Conservation (phyloP, 1,284 basidiomycete genomes). For the Boletus holoroseus region DNA sequence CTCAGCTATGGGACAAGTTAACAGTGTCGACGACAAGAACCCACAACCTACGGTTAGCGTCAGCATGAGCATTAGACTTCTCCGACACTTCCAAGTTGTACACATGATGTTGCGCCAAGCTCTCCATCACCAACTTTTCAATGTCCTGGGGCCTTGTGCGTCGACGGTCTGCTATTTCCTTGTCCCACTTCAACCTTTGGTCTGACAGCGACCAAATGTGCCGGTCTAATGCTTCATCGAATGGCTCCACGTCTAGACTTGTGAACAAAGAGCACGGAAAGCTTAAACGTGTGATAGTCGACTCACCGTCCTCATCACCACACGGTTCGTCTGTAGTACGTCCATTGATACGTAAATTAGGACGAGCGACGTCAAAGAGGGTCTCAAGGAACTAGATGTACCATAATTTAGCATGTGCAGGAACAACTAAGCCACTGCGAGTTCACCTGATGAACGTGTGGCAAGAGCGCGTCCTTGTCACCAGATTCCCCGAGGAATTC, state of each 20-base stretch:
- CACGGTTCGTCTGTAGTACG: conserved; percentile 55
- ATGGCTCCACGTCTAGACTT: conserved; percentile 60
- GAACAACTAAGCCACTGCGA: background rate
- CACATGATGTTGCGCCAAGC: conserved; percentile 16
- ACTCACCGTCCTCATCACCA: conserved; percentile 47
- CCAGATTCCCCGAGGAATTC: conserved; percentile 29
- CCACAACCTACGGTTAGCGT: conserved; percentile 12
- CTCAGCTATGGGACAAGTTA: conserved; percentile 16
- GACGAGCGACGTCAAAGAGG: conserved; percentile 58
- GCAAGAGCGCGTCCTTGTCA: conserved; percentile 44
- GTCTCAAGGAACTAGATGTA: conserved; percentile 50
- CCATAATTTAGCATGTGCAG: conserved; percentile 3
- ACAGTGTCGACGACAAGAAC: background rate
- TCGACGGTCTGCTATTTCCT: conserved; percentile 57
- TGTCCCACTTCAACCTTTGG: conserved; percentile 63
- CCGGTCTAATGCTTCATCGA: conserved; percentile 75
- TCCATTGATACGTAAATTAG: conserved; percentile 76
- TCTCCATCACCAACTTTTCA: conserved; percentile 38
- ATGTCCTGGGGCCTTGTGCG: conserved; percentile 52
- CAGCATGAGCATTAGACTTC: background rate
- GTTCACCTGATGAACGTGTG: conserved; percentile 48
- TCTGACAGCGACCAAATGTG: conserved; percentile 66
- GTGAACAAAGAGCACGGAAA: conserved; percentile 5
- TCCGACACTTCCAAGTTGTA: conserved; percentile 11
- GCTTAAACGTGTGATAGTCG: background rate